phyloP scores from a whole-genome alignment of 768 basidiomycete genomes.

The Boletus vinaceobasis region DNA sequence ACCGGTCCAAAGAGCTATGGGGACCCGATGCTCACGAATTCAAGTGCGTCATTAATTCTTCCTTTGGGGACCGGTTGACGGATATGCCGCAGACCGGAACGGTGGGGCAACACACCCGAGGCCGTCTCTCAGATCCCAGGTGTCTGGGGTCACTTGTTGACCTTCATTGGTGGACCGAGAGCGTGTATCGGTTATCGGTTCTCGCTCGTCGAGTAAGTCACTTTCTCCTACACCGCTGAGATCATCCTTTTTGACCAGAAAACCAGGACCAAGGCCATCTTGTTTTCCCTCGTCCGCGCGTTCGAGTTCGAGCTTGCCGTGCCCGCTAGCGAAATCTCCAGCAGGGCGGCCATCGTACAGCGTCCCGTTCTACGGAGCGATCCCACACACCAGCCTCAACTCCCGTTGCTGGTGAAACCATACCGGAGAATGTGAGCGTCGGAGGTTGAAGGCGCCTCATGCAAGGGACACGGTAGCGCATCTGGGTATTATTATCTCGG shows the following conservation, averaged over 20 bases:
- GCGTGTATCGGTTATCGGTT: slow-evolving; percentile 70
- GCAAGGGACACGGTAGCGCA: no score
- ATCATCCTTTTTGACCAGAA: neutral
- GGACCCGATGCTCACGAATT: slow-evolving; percentile 63
- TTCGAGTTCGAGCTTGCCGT: slow-evolving; percentile 55
- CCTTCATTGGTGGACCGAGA: slow-evolving; percentile 62
- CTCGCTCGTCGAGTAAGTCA: slow-evolving; percentile 51
- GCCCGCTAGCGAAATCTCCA: slow-evolving; percentile 39
- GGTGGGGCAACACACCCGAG: slow-evolving; percentile 53
- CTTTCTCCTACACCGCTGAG: neutral
- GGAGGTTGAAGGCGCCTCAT: neutral
- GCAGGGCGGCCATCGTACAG: slow-evolving; percentile 33
- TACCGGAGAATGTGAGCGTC: neutral
- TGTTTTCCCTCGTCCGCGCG: slow-evolving; percentile 49
- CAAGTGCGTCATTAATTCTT: slow-evolving; percentile 36
- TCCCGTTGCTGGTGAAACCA: slow-evolving; percentile 36
- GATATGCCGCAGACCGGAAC: slow-evolving; percentile 48
- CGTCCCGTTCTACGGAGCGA: slow-evolving; percentile 44
- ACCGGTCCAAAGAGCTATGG: slow-evolving; percentile 54
- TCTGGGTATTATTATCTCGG: no score
- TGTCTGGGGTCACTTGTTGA: slow-evolving; percentile 55
- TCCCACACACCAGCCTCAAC: slow-evolving; percentile 36
- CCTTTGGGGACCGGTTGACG: neutral
- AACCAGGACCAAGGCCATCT: slow-evolving; percentile 38
- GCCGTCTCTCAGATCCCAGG: slow-evolving; percentile 48